A percentile compares a stretch with the other conserved stretches of the same genome.
Evolutionary conservation across 1,284 basidiomycete species (phyloP).

Genomic region (Leccinum pallidistipes): DNA sequence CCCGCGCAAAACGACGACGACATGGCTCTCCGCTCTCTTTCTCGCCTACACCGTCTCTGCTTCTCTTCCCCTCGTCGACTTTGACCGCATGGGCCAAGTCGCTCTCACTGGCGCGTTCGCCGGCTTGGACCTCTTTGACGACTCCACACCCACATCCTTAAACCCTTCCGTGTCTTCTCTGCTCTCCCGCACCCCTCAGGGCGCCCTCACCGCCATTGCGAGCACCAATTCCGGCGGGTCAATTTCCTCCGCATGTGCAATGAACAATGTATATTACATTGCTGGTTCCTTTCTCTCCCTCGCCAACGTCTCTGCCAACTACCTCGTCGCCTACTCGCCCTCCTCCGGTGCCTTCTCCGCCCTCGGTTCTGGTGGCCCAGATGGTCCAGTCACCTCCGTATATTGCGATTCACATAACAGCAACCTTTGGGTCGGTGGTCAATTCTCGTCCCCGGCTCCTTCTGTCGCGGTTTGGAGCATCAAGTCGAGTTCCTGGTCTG

Average conservation of each 20-base stretch:
- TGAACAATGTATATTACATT: conserved; percentile 67
- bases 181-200: conserved; percentile 62
- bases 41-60: conserved; percentile 44
- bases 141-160: conserved; percentile 50
- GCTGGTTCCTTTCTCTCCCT: conserved; percentile 78
- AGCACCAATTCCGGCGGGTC: conserved; percentile 71
- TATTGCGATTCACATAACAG: conserved; percentile 76
- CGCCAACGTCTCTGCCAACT: conserved; percentile 52
- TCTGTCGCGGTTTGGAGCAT: conserved; percentile 83
- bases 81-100: conserved; percentile 87
- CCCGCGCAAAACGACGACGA: background rate
- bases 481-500: conserved; percentile 65
- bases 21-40: conserved; percentile 17
- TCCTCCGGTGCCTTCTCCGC: conserved; percentile 59
- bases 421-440: conserved; percentile 86
- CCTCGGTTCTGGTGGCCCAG: conserved; percentile 59
- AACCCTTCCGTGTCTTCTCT: conserved; percentile 70
- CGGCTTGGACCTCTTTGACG: conserved; percentile 76
- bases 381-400: conserved; percentile 75
- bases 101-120: conserved; percentile 85
- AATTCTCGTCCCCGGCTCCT: conserved; percentile 69
- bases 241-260: conserved; percentile 63
- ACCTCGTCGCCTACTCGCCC: conserved; percentile 75
- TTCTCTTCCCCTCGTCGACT: conserved; percentile 76
- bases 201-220: conserved; percentile 62